These are phyloP conservation scores for Starmerella scarabaei DNA, from an alignment of 805 yeast species.

Conservation along the genomic window DNA sequence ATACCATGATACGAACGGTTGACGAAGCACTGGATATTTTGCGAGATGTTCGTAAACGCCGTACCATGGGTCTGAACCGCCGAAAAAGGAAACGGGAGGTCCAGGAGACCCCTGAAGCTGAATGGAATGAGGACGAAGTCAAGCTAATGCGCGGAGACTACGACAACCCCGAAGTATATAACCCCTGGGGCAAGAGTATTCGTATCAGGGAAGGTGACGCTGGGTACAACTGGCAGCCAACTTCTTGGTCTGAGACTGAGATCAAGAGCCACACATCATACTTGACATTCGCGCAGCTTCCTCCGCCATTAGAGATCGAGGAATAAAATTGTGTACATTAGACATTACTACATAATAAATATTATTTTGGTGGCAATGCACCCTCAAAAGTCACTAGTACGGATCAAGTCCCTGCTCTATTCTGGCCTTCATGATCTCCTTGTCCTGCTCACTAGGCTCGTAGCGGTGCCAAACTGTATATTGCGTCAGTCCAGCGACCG, in stretches of 20 bases:
- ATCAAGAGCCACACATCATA: conserved; percentile 90
- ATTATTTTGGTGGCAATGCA: too few species aligned
- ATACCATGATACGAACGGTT: conserved; percentile 69
- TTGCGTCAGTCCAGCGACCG: conserved; percentile 84
- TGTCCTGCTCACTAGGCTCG: conserved; percentile 88
- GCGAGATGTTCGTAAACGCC: conserved; percentile 60
- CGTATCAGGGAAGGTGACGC: conserved; percentile 81
- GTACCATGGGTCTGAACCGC: conserved; percentile 37
- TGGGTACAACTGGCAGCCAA: conserved; percentile 65
- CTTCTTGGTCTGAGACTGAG: conserved; percentile 73
- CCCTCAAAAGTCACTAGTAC: too few species aligned
- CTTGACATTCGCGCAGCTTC: conserved; percentile 67
- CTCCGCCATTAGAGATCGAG: too few species aligned
- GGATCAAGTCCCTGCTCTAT: conserved; percentile 24
- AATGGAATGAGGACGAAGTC: conserved; percentile 19
- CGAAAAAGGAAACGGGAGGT: conserved; percentile 22
- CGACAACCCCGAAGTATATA: conserved; percentile 31
- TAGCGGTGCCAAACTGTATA: conserved; percentile 94
- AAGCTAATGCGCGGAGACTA: conserved; percentile 13
- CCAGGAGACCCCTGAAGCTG: conserved; percentile 13
- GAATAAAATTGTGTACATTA: too few species aligned
- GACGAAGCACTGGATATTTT: conserved; percentile 71
- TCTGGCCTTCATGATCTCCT: conserved; percentile 41
- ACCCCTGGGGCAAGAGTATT: conserved; percentile 87
- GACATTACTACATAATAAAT: too few species aligned